Base-by-base conservation (phyloP, 225 moss, liverwort and hornwort species). In the Straminergon stramineum region DNA sequence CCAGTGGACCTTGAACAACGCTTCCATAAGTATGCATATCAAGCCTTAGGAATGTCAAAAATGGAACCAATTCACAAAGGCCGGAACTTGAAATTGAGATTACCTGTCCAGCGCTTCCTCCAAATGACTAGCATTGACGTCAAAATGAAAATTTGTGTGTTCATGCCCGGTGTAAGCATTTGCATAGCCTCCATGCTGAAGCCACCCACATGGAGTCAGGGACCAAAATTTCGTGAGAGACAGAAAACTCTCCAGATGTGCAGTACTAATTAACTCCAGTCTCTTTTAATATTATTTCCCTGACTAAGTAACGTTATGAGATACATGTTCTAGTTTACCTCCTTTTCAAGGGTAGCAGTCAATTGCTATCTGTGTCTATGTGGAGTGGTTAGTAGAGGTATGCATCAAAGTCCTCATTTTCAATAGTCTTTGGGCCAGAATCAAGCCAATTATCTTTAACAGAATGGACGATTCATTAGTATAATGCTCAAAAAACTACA, bases 91-190 rank as follows among this genome's bases (percentile, higher is more conserved):
- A 85, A 17, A 21, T 16, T 15, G 19, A 13, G 53, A 51, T 88
- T 86, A 97, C 98, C 98, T 96, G 89, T 97, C 96, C 85, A 99
- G 88, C 41, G 99, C 96, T 91, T 96, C 97, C 90, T 94, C 95
- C 90, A 97, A 88, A 91, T 99, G 95, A 89, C 94, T 92, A 61
- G 94, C 96, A 90, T 96, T 94, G 52, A 99, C 96, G 90, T 99
- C 97, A 60, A 99, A 99, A 79, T 99, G 96, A 76, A 94, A 99
- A 82, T 97, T 99, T 45, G 99, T 99, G 77, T 96, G 95, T 81
- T 96, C 96, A 81, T 95, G 92, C 31, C 95, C 95, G 31, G 99
- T 99, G 89, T 95, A 99, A 57, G 99, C 99, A 92, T 99, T 99
- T 80, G 96, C 95, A 64, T 96, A 95, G 45, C 99, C 99, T 87